Base-by-base conservation (phyloP, 805 yeast genomes). In the Lipomyces yamadae region DNA sequence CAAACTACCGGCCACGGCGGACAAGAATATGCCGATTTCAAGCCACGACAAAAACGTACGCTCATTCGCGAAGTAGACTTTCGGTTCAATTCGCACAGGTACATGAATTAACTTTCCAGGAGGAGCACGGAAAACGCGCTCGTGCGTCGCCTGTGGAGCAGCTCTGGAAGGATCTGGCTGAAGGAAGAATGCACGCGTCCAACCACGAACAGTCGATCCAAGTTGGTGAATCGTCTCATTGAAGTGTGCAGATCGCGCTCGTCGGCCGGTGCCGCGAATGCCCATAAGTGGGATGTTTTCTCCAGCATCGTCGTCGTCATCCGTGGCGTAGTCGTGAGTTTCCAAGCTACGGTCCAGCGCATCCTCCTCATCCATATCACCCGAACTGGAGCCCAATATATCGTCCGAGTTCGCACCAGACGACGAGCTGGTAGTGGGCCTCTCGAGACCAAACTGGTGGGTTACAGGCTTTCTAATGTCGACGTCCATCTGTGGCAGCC, bases 31-130 rank as follows among this genome's bases (percentile, higher is more conserved):
- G 7, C 95, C 91, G 72, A 95, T 91, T 53, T 97, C 93, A 64
- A 94, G 80, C 99, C 99, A 95, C 53, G 96, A 86, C 69, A 95
- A 82, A 75, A 88, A 94, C 0, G 99, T 95, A 80, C 99, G 87
- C 78, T 95, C 99, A 32, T 96, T 92, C 5, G 99, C 99, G 79
- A 95, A 95, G 77, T 95, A 95, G n/a, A 95, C 99, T 80, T 95
- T 95, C 66, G 99, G 99, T 79, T 95, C 99, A 48, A 95, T 93
- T 74, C 99, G 86, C 50, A 95, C 96, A 2, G 98, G 99, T 7
- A 95, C 95, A 74, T 92, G 86, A 66, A 95, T 91, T 56, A 85
- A 83, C 78, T 92, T 93, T 1, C 98, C 99, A 54, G 90, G 87
- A 30, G 99, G 72, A 2, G 73, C 71, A 30, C 61, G 60, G 59